Conservation (phyloP, 1,284 basidiomycete species). For the Ceratobasidium papillatum region DNA sequence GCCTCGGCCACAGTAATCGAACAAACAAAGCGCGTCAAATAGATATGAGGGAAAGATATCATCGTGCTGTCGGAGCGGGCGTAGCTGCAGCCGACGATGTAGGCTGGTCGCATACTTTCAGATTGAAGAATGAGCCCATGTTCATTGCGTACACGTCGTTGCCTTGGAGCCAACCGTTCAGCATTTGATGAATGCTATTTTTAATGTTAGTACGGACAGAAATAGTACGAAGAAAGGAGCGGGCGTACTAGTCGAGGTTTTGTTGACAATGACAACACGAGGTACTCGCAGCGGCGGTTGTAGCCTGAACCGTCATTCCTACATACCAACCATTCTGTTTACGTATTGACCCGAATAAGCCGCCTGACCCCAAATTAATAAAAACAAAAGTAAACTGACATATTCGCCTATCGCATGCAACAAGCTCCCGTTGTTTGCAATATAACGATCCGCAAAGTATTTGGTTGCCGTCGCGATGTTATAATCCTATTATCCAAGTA, state of each 20-base stretch:
- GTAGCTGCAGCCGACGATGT: background rate
- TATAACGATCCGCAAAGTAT: slow-evolving; percentile 67
- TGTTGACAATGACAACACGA: slow-evolving; percentile 78
- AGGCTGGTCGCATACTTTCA: slow-evolving; percentile 58
- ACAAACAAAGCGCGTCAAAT: background rate
- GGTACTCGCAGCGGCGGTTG: slow-evolving; percentile 65
- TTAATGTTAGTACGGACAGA: slow-evolving; percentile 19
- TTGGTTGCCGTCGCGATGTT: slow-evolving; percentile 70
- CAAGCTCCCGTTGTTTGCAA: slow-evolving; percentile 64
- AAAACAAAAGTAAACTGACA: slow-evolving; percentile 72
- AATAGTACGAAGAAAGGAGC: slow-evolving; percentile 16
- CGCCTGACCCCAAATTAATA: background rate
- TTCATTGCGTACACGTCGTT: slow-evolving; percentile 61
- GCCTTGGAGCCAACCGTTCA: slow-evolving; percentile 80
- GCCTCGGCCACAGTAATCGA: background rate
- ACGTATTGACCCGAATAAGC: background rate
- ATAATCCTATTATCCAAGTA: slow-evolving; percentile 61
- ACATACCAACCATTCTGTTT: slow-evolving; percentile 40
- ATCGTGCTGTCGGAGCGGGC: slow-evolving; percentile 6
- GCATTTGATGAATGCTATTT: slow-evolving; percentile 73
- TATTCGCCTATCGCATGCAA: slow-evolving; percentile 73
- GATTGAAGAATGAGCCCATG: slow-evolving; percentile 76
- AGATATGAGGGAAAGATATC: background rate
- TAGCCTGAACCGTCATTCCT: slow-evolving; percentile 56
- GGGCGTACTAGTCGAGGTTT: slow-evolving; percentile 76